Evolutionary conservation across 495 filamentous ascomycete genomes (phyloP).

Genomic region (Daldinia caldariorum): DNA sequence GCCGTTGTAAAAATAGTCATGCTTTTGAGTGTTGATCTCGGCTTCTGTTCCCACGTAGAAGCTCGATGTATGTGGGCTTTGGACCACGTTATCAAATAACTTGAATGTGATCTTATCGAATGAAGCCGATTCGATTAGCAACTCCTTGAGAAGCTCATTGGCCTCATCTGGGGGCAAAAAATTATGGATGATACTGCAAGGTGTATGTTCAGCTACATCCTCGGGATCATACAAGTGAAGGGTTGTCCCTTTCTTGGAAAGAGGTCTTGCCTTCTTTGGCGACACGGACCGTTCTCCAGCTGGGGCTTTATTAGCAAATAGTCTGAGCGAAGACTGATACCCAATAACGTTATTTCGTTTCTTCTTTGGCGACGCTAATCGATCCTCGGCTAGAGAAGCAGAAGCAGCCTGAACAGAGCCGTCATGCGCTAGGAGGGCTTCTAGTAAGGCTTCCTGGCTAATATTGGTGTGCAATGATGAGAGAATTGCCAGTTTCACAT

Average conservation of each 20-base stretch:
- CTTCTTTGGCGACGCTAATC: constrained; percentile 46
- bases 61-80: constrained; percentile 79
- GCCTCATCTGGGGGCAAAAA: constrained; percentile 80
- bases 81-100: constrained; percentile 84
- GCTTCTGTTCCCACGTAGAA: constrained; percentile 80
- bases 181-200: constrained; percentile 91
- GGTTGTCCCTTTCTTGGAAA: constrained; percentile 81
- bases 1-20: constrained; percentile 87
- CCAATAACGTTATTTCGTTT: constrained; percentile 51
- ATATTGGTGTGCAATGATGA: constrained; percentile 75
- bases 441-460: constrained; percentile 74
- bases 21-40: constrained; percentile 70
- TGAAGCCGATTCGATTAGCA: constrained; percentile 78
- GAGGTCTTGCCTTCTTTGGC: constrained; percentile 57
- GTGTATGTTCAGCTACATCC: constrained; percentile 81
- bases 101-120: constrained; percentile 80
- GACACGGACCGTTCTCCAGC: constrained; percentile 42
- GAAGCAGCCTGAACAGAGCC: constrained; percentile 77
- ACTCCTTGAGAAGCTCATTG: constrained; percentile 74
- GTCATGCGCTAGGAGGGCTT: constrained; percentile 77
- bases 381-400: constrained; percentile 57
- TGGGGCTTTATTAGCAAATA: constrained; percentile 55
- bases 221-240: constrained; percentile 81
- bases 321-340: constrained; percentile 67
- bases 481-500: constrained; percentile 86